Evolutionary conservation across 306 rosid genomes (phyloP).

Genomic region (Glycyrrhiza uralensis): DNA sequence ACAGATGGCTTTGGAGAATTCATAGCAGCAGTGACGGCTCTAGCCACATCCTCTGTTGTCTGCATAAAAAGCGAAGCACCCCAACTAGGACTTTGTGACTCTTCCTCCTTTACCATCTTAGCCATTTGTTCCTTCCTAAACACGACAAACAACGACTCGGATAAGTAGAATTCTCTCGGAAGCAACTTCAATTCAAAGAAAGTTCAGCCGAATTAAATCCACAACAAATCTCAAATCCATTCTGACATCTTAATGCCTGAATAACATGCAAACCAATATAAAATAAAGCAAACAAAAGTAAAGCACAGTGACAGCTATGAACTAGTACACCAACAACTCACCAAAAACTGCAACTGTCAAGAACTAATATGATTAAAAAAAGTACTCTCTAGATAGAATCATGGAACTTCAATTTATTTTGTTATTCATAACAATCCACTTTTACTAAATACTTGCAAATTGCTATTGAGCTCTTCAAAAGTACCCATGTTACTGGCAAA

Average conservation of each 20-base stretch:
- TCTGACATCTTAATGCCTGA: background rate
- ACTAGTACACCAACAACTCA: constrained; percentile 9
- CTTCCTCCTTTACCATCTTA: constrained; percentile 64
- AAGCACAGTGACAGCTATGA: background rate
- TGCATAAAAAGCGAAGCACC: constrained; percentile 70
- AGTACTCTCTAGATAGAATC: background rate
- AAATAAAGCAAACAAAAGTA: constrained; percentile 17
- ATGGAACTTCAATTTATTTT: constrained; percentile 8
- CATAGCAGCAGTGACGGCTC: constrained; percentile 70
- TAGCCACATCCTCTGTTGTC: constrained; percentile 82
- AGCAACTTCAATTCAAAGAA: constrained; percentile 20
- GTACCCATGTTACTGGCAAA: background rate
- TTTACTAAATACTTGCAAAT: background rate
- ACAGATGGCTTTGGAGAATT: constrained; percentile 78
- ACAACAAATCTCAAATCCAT: constrained; percentile 2
- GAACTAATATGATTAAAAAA: background rate
- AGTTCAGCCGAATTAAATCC: background rate
- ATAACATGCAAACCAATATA: constrained; percentile 6
- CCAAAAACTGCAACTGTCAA: constrained; percentile 5
- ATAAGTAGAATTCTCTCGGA: background rate
- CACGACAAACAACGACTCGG: background rate
- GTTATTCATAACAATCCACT: background rate
- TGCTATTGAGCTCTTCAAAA: background rate
- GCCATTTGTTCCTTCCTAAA: constrained; percentile 33
- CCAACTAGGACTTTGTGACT: constrained; percentile 73